Evolutionary conservation across 2,329 filamentous ascomycete genomes (phyloP), one percentile per base, ranked within the genome.

Genomic region (Scedosporium apiospermum): DNA sequence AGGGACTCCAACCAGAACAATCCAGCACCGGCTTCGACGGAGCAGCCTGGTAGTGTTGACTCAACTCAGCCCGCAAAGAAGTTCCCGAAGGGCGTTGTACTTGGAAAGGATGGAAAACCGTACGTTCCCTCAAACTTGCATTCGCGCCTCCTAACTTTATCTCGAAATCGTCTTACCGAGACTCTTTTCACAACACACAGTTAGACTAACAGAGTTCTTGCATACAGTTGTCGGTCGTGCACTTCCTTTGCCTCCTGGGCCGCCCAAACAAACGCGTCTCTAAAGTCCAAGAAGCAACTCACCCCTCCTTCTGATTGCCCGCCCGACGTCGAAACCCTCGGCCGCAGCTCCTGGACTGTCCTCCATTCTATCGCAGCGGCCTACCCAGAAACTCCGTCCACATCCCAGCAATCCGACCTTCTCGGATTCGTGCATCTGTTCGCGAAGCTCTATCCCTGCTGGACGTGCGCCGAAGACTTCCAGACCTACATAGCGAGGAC

Each of bases 391-490:
- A 75, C 72, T 6, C 91, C 95, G 0, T 84, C 87, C 0, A 73
- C 79, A 0, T 74, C 79, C 9, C 85, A 96, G 68, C 91, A 97
- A 72, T 77, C 78, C 34, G 89, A 97, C 68, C 88, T 96, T 68
- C 80, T 81, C 63, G 81, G 84, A 60, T 98, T 99, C 76, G 81
- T 99, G 68, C 77, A 79, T 26, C 80, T 92, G 2, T 96, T 99
- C 73, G 87, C 90, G 27, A 89, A 88, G 67, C 76, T 98, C 21
- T 99, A 99, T 71, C 95, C 95, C 3, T 99, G 95, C 79, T 96
- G 93, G 91, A 84, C 89, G 3, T 99, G 95, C 75, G 95, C 93
- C 41, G 89, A 93, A 65, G 93, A 98, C 72, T 97, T 99, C 74
- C 88, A 88, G 73, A 73, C 73, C 0, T 98, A 93, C 82, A 88